Percentiles rank a stretch among this genome's conserved stretches.
These are phyloP conservation scores for Rhodotorula babjevae DNA, from an alignment of 768 basidiomycete genomes.

Conservation along the genomic window DNA sequence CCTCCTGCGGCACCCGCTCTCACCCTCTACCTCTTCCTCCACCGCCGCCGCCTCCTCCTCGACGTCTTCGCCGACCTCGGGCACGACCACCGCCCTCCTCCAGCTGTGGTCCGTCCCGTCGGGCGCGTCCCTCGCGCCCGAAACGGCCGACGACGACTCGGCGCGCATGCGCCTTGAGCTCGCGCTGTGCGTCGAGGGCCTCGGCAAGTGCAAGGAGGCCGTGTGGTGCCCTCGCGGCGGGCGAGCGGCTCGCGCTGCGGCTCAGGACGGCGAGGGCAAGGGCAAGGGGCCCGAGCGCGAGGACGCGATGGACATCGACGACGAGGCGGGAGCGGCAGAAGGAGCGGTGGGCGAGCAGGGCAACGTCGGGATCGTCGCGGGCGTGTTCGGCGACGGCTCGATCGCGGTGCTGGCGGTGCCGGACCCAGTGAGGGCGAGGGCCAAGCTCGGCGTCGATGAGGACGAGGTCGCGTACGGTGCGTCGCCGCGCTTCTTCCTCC, in stretches of 20 bases:
- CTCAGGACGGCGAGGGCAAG: neutral
- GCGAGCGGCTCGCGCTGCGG: no score
- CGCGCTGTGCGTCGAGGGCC: slow-evolving; percentile 70
- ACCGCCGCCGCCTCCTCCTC: slow-evolving; percentile 56
- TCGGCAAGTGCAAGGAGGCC: slow-evolving; percentile 69
- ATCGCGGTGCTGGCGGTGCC: slow-evolving; percentile 74
- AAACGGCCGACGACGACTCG: neutral
- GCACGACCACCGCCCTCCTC: slow-evolving; percentile 56
- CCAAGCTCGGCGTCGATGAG: neutral
- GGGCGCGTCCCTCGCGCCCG: neutral
- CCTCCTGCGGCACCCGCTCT: slow-evolving; percentile 6
- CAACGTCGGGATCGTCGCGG: slow-evolving; percentile 69
- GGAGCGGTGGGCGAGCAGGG: slow-evolving; percentile 47
- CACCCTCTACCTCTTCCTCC: slow-evolving; percentile 56
- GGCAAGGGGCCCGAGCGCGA: neutral
- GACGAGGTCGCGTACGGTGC: slow-evolving; percentile 54
- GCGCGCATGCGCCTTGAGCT: slow-evolving; percentile 54
- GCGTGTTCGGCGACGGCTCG: slow-evolving; percentile 81
- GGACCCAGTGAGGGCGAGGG: slow-evolving; percentile 59
- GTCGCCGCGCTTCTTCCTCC: slow-evolving; percentile 31
- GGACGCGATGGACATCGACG: slow-evolving; percentile 11
- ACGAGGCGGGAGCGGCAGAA: slow-evolving; percentile 33
- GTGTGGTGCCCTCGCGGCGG: slow-evolving; percentile 93
- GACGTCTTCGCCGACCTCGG: slow-evolving; percentile 53
- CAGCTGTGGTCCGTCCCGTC: slow-evolving; percentile 67